These are phyloP conservation scores for Cordyceps cicadae DNA, from an alignment of 2,329 filamentous ascomycete genomes.

Conservation along the genomic window DNA sequence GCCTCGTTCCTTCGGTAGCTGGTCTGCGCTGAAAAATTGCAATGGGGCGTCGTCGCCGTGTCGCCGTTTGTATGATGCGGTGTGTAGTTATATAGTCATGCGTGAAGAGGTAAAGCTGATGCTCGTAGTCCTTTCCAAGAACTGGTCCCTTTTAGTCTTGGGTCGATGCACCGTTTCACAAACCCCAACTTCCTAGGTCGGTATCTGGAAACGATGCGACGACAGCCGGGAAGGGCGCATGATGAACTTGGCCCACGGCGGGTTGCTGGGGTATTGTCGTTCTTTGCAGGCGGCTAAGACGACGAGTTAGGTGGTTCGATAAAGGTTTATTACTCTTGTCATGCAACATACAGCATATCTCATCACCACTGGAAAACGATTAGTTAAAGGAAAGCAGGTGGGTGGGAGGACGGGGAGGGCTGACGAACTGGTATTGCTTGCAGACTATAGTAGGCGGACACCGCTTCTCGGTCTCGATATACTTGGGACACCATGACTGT, in stretches of 20 bases:
- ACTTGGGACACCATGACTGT: conserved; percentile 38
- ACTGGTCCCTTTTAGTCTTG: background rate
- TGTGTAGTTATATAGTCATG: conserved; percentile 3
- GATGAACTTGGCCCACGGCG: conserved; percentile 31
- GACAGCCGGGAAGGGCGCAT: conserved; percentile 23
- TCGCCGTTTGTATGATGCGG: conserved; percentile 4
- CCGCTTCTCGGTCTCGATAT: conserved; percentile 35
- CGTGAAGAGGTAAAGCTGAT: conserved; percentile 8
- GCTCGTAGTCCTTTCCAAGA: background rate
- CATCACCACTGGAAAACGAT: conserved; percentile 30
- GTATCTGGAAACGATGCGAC: conserved; percentile 16
- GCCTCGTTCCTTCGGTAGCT: background rate
- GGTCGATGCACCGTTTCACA: background rate
- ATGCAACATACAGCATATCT: conserved; percentile 35
- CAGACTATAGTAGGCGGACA: conserved; percentile 36
- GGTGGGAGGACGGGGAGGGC: background rate
- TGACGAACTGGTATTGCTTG: conserved; percentile 36
- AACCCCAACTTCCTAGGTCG: conserved; percentile 6
- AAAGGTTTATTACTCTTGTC: background rate
- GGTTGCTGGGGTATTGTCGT: conserved; percentile 30
- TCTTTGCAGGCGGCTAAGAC: conserved; percentile 30
- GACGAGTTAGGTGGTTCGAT: conserved; percentile 16
- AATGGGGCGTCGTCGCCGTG: background rate
- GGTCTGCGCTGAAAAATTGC: background rate
- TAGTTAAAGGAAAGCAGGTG: conserved; percentile 14